Conservation (phyloP, 306 rosid species). For the Castanea sativa region DNA sequence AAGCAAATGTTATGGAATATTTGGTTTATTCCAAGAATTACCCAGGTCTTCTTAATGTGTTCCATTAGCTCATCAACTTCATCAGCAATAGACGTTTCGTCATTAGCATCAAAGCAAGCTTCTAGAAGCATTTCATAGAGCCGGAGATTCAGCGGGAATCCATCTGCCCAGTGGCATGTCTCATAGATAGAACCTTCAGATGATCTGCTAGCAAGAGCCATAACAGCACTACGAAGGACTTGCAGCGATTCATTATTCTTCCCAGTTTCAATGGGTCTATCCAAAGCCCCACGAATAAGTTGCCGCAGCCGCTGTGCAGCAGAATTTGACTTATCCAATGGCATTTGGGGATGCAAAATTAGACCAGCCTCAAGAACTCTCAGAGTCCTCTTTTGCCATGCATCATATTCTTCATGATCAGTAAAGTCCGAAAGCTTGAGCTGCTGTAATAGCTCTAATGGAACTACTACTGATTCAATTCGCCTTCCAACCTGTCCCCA, state of each 20-base stretch:
- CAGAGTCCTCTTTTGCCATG: conserved; percentile 85
- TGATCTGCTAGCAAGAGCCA: conserved; percentile 80
- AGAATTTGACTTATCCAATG: conserved; percentile 70
- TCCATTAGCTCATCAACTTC: conserved; percentile 96
- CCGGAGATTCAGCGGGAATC: conserved; percentile 87
- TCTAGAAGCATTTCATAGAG: conserved; percentile 83
- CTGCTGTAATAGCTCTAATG: conserved; percentile 92
- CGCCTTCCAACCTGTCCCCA: conserved; percentile 79
- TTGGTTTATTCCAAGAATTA: conserved; percentile 89
- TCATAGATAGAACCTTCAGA: conserved; percentile 73
- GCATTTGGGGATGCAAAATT: conserved; percentile 76
- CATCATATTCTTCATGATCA: conserved; percentile 75
- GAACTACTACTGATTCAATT: conserved; percentile 93
- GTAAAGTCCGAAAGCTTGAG: conserved; percentile 84
- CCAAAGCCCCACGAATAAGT: conserved; percentile 73
- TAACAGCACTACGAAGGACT: conserved; percentile 91
- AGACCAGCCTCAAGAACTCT: conserved; percentile 93
- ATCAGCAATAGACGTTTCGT: conserved; percentile 74
- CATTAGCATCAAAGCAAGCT: conserved; percentile 76
- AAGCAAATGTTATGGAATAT: conserved; percentile 86
- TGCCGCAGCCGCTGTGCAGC: conserved; percentile 75
- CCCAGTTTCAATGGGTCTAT: conserved; percentile 83
- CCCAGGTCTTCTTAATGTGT: conserved; percentile 98
- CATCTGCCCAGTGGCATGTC: conserved; percentile 98
- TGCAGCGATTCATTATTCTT: conserved; percentile 87